phyloP scores from a whole-genome alignment of 495 filamentous ascomycete genomes.

The Cetradonia linearis region DNA sequence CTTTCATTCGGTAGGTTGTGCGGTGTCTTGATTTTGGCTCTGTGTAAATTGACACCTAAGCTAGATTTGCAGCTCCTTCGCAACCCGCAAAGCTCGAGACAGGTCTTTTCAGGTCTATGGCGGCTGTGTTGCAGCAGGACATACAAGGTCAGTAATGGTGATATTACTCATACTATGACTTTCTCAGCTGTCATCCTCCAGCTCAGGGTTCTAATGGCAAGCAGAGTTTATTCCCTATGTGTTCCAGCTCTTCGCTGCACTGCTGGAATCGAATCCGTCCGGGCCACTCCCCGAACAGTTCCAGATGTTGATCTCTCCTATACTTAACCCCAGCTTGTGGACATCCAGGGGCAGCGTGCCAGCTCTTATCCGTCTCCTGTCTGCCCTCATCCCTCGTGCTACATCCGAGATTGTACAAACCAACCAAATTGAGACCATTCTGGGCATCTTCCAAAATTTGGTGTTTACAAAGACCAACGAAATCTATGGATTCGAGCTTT shows the following conservation, averaged over 20 bases:
- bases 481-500: slow-evolving; percentile 72
- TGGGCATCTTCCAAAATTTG: slow-evolving; percentile 89
- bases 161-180: not conserved
- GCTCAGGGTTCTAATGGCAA: slow-evolving; percentile 18
- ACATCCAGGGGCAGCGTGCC: slow-evolving; percentile 87
- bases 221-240: slow-evolving; percentile 92
- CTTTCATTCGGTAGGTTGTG: slow-evolving; percentile 61
- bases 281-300: slow-evolving; percentile 65
- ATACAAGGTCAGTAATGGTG: slow-evolving; percentile 52
- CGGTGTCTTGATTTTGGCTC: not conserved
- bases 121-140: slow-evolving; percentile 62
- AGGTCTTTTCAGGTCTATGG: slow-evolving; percentile 67
- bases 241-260: slow-evolving; percentile 85
- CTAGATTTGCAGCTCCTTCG: slow-evolving; percentile 55
- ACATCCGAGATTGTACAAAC: slow-evolving; percentile 59
- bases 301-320: slow-evolving; percentile 58
- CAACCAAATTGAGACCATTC: slow-evolving; percentile 66
- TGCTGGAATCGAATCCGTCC: slow-evolving; percentile 73
- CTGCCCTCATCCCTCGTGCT: slow-evolving; percentile 69
- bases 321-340: slow-evolving; percentile 73
- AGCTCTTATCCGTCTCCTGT: slow-evolving; percentile 74
- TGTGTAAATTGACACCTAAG: slow-evolving; percentile 11
- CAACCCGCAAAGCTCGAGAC: slow-evolving; percentile 65
- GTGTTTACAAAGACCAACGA: slow-evolving; percentile 65
- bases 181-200: slow-evolving; percentile 4